Evolutionary conservation across 1,139 yeast genomes (phyloP).

Genomic region (Candida neerlandica): DNA sequence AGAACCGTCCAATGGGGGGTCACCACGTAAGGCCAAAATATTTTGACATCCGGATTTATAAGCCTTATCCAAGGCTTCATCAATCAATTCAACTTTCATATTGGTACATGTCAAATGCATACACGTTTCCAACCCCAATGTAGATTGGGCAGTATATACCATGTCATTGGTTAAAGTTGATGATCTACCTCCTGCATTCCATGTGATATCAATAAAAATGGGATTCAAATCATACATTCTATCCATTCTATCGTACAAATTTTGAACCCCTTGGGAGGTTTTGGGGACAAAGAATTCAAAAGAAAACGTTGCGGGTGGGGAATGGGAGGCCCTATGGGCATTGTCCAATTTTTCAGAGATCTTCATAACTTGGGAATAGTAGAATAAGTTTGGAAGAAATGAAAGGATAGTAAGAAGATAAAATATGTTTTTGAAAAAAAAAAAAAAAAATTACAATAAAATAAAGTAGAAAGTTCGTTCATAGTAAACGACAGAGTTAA

Average conservation of each 20-base stretch:
- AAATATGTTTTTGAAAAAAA: background rate
- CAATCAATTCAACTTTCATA: slow-evolving; percentile 82
- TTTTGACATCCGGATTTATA: slow-evolving; percentile 92
- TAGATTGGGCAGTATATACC: slow-evolving; percentile 88
- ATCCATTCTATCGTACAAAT: slow-evolving; percentile 95
- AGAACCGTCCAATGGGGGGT: slow-evolving; percentile 74
- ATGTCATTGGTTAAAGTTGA: slow-evolving; percentile 84
- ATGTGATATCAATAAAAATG: slow-evolving; percentile 89
- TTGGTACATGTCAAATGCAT: slow-evolving; percentile 98
- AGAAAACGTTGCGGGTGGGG: slow-evolving; percentile 76
- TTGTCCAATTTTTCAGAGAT: slow-evolving; percentile 53
- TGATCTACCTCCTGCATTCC: slow-evolving; percentile 96
- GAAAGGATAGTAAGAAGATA: background rate
- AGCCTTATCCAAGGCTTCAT: slow-evolving; percentile 83
- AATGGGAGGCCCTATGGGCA: slow-evolving; percentile 45
- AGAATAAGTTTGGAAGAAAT: background rate
- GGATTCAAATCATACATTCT: slow-evolving; percentile 95
- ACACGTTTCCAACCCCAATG: slow-evolving; percentile 94
- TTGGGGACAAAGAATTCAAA: slow-evolving; percentile 98
- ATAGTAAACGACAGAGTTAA: too few species aligned
- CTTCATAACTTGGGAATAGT: slow-evolving; percentile 37
- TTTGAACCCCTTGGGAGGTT: slow-evolving; percentile 95
- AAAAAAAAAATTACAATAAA: background rate
- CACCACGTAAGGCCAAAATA: slow-evolving; percentile 83
- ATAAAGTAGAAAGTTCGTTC: too few species aligned